Percentiles rank a stretch among this genome's conserved stretches.
Conservation (phyloP, 345 rosid genomes). For the Populus nigra region DNA sequence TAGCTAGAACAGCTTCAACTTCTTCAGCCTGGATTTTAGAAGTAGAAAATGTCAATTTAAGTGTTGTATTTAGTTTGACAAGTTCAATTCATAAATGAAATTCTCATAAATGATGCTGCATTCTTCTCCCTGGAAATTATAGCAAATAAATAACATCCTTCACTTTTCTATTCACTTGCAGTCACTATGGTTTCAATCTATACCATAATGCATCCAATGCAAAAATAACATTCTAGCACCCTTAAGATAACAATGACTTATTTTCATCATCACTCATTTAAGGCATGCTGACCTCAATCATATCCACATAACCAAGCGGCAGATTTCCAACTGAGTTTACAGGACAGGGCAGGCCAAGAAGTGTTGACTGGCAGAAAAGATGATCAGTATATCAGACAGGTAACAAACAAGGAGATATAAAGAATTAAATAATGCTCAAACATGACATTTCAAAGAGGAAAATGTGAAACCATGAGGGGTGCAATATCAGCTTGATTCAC, state of each 20-base stretch:
- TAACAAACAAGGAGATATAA: constrained; percentile 5
- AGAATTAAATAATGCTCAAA: constrained; percentile 1
- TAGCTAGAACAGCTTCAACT: constrained; percentile 89
- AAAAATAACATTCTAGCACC: no score
- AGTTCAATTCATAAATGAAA: constrained; percentile 2
- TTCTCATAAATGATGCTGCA: constrained; percentile 3
- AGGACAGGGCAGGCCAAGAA: constrained; percentile 87
- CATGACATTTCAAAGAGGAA: constrained; percentile 1
- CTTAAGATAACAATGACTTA: background rate
- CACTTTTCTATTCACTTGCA: background rate
- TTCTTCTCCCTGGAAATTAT: background rate
- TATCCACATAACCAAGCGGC: constrained; percentile 74
- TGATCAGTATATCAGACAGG: constrained; percentile 21
- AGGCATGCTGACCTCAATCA: constrained; percentile 59
- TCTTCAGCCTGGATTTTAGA: constrained; percentile 63
- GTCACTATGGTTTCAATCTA: no score
- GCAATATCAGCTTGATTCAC: constrained; percentile 99
- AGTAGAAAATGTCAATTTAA: constrained; percentile 10
- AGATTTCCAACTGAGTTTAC: constrained; percentile 90
- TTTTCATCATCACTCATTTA: background rate
- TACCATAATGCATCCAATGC: no score
- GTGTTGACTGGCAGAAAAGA: constrained; percentile 65
- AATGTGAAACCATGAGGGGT: constrained; percentile 69
- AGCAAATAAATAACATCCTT: background rate
- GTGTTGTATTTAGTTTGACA: background rate